Conservation (phyloP, 331 rosid genomes). For the Phaseolus coccineus region DNA sequence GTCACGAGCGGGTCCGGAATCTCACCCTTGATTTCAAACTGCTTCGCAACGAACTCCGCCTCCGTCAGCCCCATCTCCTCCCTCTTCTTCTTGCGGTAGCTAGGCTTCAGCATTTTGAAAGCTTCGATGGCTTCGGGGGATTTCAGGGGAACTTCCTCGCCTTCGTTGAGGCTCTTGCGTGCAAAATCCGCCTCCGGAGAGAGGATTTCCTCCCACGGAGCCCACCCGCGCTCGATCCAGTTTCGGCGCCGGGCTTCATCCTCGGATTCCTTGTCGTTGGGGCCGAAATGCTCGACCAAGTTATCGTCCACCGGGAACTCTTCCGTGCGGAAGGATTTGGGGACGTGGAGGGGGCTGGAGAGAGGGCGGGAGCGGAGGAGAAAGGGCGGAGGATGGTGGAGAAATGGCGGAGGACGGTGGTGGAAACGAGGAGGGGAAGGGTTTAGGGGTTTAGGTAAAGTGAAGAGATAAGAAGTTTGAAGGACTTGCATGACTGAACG, state of each 20-base stretch:
- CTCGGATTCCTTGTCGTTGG: conserved; percentile 78
- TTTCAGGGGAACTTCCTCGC: conserved; percentile 85
- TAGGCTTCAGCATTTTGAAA: conserved; percentile 82
- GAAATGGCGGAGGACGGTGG: conserved; percentile 43
- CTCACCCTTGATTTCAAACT: conserved; percentile 83
- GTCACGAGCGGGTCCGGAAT: conserved; percentile 79
- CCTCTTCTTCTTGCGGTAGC: conserved; percentile 75
- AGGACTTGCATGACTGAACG: conserved; percentile 64
- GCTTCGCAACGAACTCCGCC: conserved; percentile 69
- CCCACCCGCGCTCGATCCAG: conserved; percentile 98
- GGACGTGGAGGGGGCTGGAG: conserved; percentile 23
- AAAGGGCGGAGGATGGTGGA: not conserved
- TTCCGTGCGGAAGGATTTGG: conserved; percentile 72
- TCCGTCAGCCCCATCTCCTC: conserved; percentile 84
- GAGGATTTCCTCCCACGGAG: conserved; percentile 96
- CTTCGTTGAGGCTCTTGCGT: conserved; percentile 84
- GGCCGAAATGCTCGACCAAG: conserved; percentile 62
- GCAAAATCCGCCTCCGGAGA: conserved; percentile 93
- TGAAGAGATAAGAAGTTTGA: conserved; percentile 64
- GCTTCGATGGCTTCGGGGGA: conserved; percentile 91
- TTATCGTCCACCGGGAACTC: conserved; percentile 97
- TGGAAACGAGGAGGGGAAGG: conserved; percentile 42
- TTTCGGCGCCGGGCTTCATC: conserved; percentile 85
- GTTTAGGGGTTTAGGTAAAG: conserved; percentile 70
- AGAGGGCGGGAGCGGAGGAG: conserved; percentile 7